Conservation (phyloP, 306 rosid genomes). For the Crotalaria pallida region DNA sequence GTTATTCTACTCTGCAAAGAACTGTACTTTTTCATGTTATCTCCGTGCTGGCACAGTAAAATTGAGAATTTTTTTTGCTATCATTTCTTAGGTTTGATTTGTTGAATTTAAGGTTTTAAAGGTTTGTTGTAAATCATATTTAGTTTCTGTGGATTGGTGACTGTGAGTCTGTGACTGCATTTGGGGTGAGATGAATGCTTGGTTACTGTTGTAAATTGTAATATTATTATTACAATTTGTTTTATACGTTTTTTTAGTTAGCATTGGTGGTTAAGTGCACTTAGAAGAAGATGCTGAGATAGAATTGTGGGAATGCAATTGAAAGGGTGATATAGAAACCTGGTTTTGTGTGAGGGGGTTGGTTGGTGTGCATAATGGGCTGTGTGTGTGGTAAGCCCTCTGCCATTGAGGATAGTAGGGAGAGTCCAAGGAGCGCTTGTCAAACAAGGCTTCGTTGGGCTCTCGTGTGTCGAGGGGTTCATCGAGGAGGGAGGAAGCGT, state of each 20-base stretch:
- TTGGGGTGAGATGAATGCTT: constrained; percentile 34
- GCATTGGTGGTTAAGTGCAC: constrained; percentile 17
- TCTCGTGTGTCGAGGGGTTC: constrained; percentile 54
- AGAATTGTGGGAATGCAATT: constrained; percentile 30
- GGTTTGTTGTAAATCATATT: background rate
- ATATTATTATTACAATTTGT: background rate
- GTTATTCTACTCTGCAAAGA: constrained; percentile 18
- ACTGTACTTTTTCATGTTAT: constrained; percentile 29
- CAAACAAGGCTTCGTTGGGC: constrained; percentile 53
- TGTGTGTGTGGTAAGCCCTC: constrained; percentile 82
- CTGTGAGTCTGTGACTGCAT: constrained; percentile 22
- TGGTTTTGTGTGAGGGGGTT: constrained; percentile 39
- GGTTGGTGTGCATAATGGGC: constrained; percentile 65
- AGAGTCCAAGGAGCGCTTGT: constrained; percentile 80
- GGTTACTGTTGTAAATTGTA: constrained; percentile 18
- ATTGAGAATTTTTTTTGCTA: constrained; percentile 29
- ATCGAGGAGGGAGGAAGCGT: constrained; percentile 73
- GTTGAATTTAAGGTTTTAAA: constrained; percentile 19
- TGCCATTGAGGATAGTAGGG: constrained; percentile 94
- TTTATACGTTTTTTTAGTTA: background rate
- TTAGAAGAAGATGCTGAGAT: constrained; percentile 31
- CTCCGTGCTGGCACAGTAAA: constrained; percentile 27
- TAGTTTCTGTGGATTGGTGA: constrained; percentile 18
- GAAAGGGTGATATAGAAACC: constrained; percentile 33
- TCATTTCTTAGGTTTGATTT: constrained; percentile 32